A percentile compares a stretch with the other conserved stretches of the same genome.
Evolutionary conservation across 257 asterid species (phyloP).

Genomic region (Avicennia marina): DNA sequence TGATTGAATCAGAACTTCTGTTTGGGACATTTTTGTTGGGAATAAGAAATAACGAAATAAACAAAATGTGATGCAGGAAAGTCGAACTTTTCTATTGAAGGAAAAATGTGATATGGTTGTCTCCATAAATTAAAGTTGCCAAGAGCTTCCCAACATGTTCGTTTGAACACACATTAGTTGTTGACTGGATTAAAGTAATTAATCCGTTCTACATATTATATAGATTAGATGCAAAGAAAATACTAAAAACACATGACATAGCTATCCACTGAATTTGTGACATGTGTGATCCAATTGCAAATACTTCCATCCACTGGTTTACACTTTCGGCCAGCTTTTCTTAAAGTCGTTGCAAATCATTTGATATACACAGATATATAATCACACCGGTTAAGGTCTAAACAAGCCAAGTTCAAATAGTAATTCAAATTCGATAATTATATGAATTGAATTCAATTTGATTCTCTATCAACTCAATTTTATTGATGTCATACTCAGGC

Average conservation of each 20-base stretch:
- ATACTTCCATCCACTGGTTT: constrained; percentile 14
- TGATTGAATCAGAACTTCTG: too few species aligned
- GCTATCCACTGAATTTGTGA: constrained; percentile 14
- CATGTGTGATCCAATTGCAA: neutral
- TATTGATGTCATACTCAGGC: too few species aligned
- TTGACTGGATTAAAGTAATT: constrained; percentile 5
- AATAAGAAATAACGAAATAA: neutral
- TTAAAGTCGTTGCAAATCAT: too few species aligned
- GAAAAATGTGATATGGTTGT: constrained; percentile 9
- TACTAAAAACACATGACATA: neutral
- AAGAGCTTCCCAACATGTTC: constrained; percentile 17
- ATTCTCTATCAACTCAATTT: too few species aligned
- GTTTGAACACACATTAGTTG: neutral
- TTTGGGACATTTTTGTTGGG: neutral
- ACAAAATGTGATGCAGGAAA: neutral
- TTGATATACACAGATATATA: too few species aligned
- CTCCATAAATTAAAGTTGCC: constrained; percentile 11
- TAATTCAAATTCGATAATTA: too few species aligned
- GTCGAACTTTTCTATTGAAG: neutral
- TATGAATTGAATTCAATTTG: too few species aligned
- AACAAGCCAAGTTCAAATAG: too few species aligned
- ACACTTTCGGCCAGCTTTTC: neutral
- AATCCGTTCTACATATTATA: neutral
- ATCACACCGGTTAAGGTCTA: too few species aligned
- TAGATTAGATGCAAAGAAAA: constrained; percentile 6